phyloP scores from a whole-genome alignment of 495 filamentous ascomycete species.

The Bryoglossum gracile region DNA sequence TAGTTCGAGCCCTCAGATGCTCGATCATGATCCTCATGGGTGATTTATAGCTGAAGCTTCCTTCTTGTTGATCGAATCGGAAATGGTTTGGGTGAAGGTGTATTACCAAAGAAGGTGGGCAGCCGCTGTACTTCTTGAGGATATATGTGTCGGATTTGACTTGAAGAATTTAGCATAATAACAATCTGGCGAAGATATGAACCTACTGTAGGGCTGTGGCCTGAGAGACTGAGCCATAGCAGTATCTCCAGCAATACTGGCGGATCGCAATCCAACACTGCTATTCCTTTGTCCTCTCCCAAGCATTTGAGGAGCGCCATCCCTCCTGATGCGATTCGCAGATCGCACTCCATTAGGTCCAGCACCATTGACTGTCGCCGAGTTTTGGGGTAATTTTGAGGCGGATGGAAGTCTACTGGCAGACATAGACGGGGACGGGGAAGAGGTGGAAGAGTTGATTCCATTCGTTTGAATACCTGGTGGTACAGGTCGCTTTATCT shows the following conservation, averaged over 20 bases:
- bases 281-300: slow-evolving; percentile 35
- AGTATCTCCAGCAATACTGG: slow-evolving; percentile 36
- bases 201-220: slow-evolving; percentile 42
- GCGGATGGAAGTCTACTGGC: slow-evolving; percentile 49
- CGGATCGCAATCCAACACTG: slow-evolving; percentile 36
- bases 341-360: slow-evolving; percentile 33
- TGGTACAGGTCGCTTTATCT: slow-evolving; percentile 67
- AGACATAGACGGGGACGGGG: slow-evolving; percentile 59
- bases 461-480: slow-evolving; percentile 39
- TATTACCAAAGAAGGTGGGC: slow-evolving; percentile 72
- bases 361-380: slow-evolving; percentile 38
- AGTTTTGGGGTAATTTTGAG: slow-evolving; percentile 37
- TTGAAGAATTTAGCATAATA: slow-evolving; percentile 25
- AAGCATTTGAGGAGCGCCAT: slow-evolving; percentile 29
- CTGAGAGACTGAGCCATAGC: slow-evolving; percentile 28
- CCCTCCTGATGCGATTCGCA: slow-evolving; percentile 45
- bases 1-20: slow-evolving; percentile 46
- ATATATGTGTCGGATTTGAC: slow-evolving; percentile 69
- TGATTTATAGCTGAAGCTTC: slow-evolving; percentile 81
- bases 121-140: slow-evolving; percentile 70
- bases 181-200: not conserved
- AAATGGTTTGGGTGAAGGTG: slow-evolving; percentile 83
- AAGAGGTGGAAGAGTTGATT: slow-evolving; percentile 52
- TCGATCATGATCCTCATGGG: slow-evolving; percentile 81
- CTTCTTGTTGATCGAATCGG: slow-evolving; percentile 90